phyloP scores from a whole-genome alignment of 1,284 basidiomycete genomes.

The Marasmius sp. region DNA sequence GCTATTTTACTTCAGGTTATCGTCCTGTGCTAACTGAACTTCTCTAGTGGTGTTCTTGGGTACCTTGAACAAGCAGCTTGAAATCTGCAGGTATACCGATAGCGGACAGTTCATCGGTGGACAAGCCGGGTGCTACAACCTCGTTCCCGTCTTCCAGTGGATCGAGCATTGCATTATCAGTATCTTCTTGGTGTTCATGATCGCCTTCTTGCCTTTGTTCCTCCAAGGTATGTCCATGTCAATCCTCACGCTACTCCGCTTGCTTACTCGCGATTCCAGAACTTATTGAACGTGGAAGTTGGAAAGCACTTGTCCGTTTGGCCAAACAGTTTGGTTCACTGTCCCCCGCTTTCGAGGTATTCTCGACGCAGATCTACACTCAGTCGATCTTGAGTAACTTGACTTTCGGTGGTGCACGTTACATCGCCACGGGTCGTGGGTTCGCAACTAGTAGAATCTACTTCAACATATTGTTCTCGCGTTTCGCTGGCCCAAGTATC shows the following conservation, averaged over 20 bases:
- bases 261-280: constrained; percentile 46
- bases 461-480: constrained; percentile 92
- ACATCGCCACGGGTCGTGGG: constrained; percentile 98
- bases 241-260: constrained; percentile 7
- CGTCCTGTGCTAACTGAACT: constrained; percentile 9
- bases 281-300: constrained; percentile 89
- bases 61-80: constrained; percentile 79
- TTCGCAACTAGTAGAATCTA: constrained; percentile 93
- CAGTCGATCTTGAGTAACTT: constrained; percentile 94
- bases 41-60: constrained; percentile 85
- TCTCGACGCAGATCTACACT: constrained; percentile 94
- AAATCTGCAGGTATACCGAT: constrained; percentile 76
- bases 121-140: constrained; percentile 88
- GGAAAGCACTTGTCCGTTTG: constrained; percentile 84
- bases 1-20: constrained; percentile 29
- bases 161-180: constrained; percentile 93
- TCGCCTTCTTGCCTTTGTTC: constrained; percentile 91
- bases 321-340: constrained; percentile 90
- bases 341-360: constrained; percentile 95
- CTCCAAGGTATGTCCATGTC: constrained; percentile 71
- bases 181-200: constrained; percentile 96
- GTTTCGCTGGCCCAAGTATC: constrained; percentile 95
- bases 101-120: constrained; percentile 71
- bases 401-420: constrained; percentile 93
- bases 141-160: constrained; percentile 89